Percentiles rank a stretch among this genome's conserved stretches.
phyloP scores from a whole-genome alignment of 352 stramenopile genomes.

The Phytophthora capsici region DNA sequence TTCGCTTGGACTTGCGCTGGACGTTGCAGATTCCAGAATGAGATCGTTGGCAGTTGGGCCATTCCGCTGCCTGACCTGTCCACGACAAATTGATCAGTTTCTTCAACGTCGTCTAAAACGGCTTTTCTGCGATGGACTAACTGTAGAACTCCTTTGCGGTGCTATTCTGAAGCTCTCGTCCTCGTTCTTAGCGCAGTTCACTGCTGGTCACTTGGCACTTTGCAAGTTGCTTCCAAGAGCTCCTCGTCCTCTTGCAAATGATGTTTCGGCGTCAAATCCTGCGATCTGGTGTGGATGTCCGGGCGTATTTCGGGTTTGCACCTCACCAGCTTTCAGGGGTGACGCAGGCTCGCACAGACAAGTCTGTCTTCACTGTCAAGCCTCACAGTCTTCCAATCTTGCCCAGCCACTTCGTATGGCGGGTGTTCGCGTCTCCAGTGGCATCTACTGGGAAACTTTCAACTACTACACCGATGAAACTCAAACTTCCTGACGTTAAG shows the following conservation, averaged over 20 bases:
- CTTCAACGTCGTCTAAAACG: constrained; percentile 7
- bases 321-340: constrained; percentile 31
- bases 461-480: not conserved
- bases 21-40: constrained; percentile 24
- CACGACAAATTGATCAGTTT: not conserved
- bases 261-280: constrained; percentile 24
- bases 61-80: not conserved
- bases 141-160: constrained; percentile 2
- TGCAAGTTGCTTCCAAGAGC: constrained; percentile 6
- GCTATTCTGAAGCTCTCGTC: constrained; percentile 21
- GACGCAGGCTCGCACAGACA: constrained; percentile 24
- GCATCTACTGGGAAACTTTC: constrained; percentile 6
- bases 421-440: constrained; percentile 15
- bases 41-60: not conserved
- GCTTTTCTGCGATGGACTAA: not conserved
- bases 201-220: constrained; percentile 11
- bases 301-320: constrained; percentile 26
- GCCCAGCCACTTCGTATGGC: constrained; percentile 22
- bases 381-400: constrained; percentile 28
- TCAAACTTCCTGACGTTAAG: constrained; percentile 17
- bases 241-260: not conserved
- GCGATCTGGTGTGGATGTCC: constrained; percentile 9
- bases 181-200: not conserved
- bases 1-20: constrained; percentile 7
- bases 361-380: constrained; percentile 11